phyloP scores from a whole-genome alignment of 192 early-diverging fungal genomes.

The Linderina pennispora region DNA sequence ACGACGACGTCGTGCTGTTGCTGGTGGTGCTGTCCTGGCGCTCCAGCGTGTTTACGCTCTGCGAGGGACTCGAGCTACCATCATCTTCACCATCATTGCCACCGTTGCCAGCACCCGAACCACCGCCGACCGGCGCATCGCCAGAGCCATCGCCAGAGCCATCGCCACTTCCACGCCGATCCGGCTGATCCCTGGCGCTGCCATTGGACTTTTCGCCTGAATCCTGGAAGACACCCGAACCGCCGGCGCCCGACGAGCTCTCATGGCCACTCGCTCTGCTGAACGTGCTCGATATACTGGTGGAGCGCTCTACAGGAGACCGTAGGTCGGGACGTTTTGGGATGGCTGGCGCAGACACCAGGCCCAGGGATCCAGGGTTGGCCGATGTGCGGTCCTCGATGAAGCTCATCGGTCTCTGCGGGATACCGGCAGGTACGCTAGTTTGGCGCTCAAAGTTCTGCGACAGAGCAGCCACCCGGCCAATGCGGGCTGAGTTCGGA shows the following conservation, averaged over 20 bases:
- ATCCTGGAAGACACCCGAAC: constrained; percentile 1
- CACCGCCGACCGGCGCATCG: too few relatives aligned
- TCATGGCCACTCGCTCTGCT: constrained; percentile 35
- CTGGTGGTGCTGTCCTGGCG: constrained; percentile 24
- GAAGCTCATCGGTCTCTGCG: too few relatives aligned
- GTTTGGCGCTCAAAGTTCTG: constrained; percentile 44
- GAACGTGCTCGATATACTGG: constrained; percentile 42
- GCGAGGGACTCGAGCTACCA: too few relatives aligned
- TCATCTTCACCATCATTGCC: too few relatives aligned
- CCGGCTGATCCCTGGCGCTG: too few relatives aligned
- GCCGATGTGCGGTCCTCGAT: neutral
- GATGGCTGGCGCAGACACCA: constrained; percentile 27
- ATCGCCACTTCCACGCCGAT: constrained; percentile 5
- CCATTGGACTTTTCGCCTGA: too few relatives aligned
- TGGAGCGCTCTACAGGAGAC: constrained; percentile 28
- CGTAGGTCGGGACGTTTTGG: constrained; percentile 1
- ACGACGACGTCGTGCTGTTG: constrained; percentile 21
- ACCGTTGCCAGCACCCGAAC: too few relatives aligned
- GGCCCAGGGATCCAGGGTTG: constrained; percentile 4
- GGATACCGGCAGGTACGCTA: too few relatives aligned
- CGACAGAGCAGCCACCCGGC: constrained; percentile 41
- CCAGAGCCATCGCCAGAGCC: constrained; percentile 12
- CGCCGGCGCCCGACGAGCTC: constrained; percentile 1
- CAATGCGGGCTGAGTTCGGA: constrained; percentile 29
- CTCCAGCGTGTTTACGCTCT: too few relatives aligned